Percentiles rank a stretch among this genome's conserved stretches.
Conservation (phyloP, 164 flowering plant species). For the Chimonanthus salicifolius region DNA sequence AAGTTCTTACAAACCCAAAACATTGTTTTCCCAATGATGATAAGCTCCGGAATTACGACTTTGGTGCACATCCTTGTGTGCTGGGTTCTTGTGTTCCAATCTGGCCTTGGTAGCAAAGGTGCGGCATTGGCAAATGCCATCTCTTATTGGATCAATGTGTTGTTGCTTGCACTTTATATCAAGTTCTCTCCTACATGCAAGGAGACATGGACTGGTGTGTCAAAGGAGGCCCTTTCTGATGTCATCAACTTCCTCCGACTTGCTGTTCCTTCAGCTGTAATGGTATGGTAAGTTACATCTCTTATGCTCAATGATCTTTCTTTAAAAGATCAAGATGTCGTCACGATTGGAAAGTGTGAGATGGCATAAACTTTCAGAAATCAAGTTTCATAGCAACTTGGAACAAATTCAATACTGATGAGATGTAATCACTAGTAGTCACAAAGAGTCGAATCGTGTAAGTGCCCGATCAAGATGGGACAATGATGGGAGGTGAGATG, state of each 20-base stretch:
- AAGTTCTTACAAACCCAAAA: conserved; percentile 21
- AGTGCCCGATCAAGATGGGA: too few species aligned
- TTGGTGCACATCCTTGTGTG: conserved; percentile 12
- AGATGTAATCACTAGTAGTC: too few species aligned
- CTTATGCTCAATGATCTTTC: neutral
- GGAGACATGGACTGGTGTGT: conserved; percentile 19
- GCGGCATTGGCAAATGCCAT: conserved; percentile 19
- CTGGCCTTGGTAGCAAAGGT: conserved; percentile 15
- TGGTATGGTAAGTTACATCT: conserved; percentile 12
- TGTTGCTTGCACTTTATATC: conserved; percentile 11
- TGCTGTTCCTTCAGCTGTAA: conserved; percentile 18
- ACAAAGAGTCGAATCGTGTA: too few species aligned
- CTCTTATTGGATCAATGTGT: conserved; percentile 17
- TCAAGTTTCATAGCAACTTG: too few species aligned
- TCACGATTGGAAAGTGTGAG: too few species aligned
- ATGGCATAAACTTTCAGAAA: too few species aligned
- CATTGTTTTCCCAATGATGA: conserved; percentile 19
- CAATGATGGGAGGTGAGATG: too few species aligned
- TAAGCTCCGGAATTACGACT: conserved; percentile 15
- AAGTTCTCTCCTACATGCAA: conserved; percentile 18
- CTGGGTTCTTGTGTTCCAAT: conserved; percentile 15
- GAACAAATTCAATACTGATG: too few species aligned
- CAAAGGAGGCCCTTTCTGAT: conserved; percentile 11
- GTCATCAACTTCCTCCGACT: conserved; percentile 8
- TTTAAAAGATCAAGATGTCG: neutral